Base-by-base conservation (phyloP, 2,329 filamentous ascomycete genomes). In the Graphilbum fragrans region DNA sequence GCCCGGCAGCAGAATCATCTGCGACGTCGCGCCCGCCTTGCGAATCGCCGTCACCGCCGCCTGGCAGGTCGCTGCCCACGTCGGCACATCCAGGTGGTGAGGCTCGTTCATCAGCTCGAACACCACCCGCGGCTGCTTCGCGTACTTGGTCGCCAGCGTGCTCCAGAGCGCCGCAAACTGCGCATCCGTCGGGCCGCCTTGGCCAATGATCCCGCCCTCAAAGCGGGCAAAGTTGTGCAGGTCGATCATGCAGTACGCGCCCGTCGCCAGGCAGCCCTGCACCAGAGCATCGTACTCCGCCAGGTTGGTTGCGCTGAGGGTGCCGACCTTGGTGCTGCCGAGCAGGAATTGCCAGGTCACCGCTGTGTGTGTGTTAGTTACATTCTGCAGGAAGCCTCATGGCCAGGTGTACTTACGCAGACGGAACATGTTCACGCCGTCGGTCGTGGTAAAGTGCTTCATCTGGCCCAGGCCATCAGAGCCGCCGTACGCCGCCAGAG, bases 101-200 rank as follows among this genome's bases (percentile, higher is more conserved):
- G 79, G 78, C 58, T 79, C 80, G 58, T 83, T 84, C 77, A 83
- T 82, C 35, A 83, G 54, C 14, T 76, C 77, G 48, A 83, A 80
- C 4, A 72, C 64, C 21, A 83, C 58, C 45, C 70, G 74, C 31
- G 64, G 54, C 38, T 74, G 58, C 6, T 52, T 51, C 19, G 64
- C 66, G 56, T 82, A 83, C 52, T 74, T 73, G 1, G 58, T 62
- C 1, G 79, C 78, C 5, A 78, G 55, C 44, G 71, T 62, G 2
- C 53, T 56, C 79, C 79, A 83, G 5, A 82, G 57, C 34, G 59
- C 60, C 4, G 66, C 70, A 49, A 82, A 95, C 14, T 75, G 58
- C 11, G 66, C 70, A 52, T 81, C 67, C 0, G 66, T 67, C 0
- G 77, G 76, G 0, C 77, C 78, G 19, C 76, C 77, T 52, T 82